Conservation (phyloP, 1,139 yeast genomes). For the Kurtzmaniella natalensis region DNA sequence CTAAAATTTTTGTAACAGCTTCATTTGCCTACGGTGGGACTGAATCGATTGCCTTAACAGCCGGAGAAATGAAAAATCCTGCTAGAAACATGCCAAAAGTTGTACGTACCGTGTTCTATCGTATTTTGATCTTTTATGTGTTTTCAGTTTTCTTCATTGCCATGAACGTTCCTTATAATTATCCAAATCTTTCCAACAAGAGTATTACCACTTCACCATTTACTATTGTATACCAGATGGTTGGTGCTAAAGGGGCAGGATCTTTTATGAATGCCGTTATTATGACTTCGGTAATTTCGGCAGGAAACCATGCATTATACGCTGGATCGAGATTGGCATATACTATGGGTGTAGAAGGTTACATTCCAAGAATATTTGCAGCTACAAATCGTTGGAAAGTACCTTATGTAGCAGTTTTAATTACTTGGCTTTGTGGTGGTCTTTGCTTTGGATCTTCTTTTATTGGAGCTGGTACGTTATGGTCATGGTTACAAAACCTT, state of each 20-base stretch:
- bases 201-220: conserved; percentile 57
- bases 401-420: conserved; percentile 38
- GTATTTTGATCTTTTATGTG: conserved; percentile 36
- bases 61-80: conserved; percentile 64
- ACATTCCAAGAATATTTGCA: conserved; percentile 34
- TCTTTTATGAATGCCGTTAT: conserved; percentile 44
- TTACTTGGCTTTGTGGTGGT: conserved; percentile 41
- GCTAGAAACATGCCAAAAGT: conserved; percentile 53
- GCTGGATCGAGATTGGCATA: conserved; percentile 43
- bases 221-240: conserved; percentile 57
- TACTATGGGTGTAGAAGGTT: conserved; percentile 39
- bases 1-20: conserved; percentile 45
- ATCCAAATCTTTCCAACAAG: conserved; percentile 35
- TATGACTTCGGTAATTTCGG: conserved; percentile 41
- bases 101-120: conserved; percentile 55
- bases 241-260: conserved; percentile 42
- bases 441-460: conserved; percentile 42
- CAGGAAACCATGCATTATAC: conserved; percentile 42
- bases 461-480: conserved; percentile 39
- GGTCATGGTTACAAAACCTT: conserved; percentile 43
- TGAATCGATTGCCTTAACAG: conserved; percentile 60
- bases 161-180: conserved; percentile 40
- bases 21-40: conserved; percentile 68
- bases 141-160: conserved; percentile 43
- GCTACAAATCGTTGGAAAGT: conserved; percentile 29